Base-by-base conservation (phyloP, 2,329 filamentous ascomycete species). In the Paecilomyces sp. region DNA sequence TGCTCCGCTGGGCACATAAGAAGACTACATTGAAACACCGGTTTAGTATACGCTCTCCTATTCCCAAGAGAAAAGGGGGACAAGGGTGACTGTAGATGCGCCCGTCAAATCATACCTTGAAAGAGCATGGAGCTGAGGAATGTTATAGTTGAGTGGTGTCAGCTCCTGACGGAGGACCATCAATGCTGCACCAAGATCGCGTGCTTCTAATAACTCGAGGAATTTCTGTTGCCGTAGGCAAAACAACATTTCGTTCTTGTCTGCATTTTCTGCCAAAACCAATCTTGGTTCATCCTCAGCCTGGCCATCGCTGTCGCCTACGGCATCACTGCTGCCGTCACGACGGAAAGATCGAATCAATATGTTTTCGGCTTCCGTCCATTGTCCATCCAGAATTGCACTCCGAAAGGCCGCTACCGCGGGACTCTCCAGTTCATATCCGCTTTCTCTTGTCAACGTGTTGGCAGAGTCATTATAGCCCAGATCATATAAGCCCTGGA, bases 211-310 rank as follows among this genome's bases (percentile, higher is more conserved):
- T 8, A 96, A 79, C 77, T 99, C 94, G 31, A 99, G 80, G 68
- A 93, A 99, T 74, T 97, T 97, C 72, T 99, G 94, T 71, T 96
- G 90, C 64, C 93, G 85, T 68, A 99, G 80, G 80, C 87, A 88
- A 73, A 97, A 97, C 54, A 88, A 83, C 89, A 99, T 93, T 57
- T 88, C 82, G 65, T 88, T 86, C 60, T 83, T 83, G 67, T 96
- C 88, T 6, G 91, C 88, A 25, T 85, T 88, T 52, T 90, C 85
- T 15, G 88, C 85, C 57, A 97, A 81, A 15, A 91, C 84, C 58
- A 99, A 78, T 47, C 1, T 88, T 90, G 64, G 85, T 74, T 51
- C 71, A 70, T 8, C 62, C 62, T 4, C 62, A 55, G 33, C 68
- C 65, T 41, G 68, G 65, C 41, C 41, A 41, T 66, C 65, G 55